Base-by-base conservation (phyloP, 2,329 filamentous ascomycete species). In the Epichloe typhina region DNA sequence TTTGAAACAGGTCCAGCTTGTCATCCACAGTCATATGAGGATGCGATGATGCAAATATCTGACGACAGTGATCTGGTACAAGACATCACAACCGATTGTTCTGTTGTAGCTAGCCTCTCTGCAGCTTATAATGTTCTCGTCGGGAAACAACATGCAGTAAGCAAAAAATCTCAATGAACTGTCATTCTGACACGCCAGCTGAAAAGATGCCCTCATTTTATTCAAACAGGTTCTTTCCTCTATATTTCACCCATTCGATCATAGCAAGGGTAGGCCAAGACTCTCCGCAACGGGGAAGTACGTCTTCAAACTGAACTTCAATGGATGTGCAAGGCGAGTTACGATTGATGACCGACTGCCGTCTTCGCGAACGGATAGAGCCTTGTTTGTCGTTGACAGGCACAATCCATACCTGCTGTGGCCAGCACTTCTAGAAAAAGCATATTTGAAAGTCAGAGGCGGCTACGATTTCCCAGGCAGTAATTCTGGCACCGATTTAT, bases 391-490 rank as follows among this genome's bases (percentile, higher is more conserved):
- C 9, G 78, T 94, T 44, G 91, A 97, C 60, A 79, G 88, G 37
- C 83, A 83, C 41, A 89, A 95, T 56, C 84, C 86, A 4, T 74
- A 71, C n/a, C 72, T 94, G 13, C 69, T 97, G 13, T 97, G 91
- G 89, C 93, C 93, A 5, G 89, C 91, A 2, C 73, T 98, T 4
- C 72, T 97, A 15, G 93, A 98, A 64, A 98, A 98, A 63, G 93
- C 93, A 0, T 98, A 98, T 59, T 72, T 98, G 1, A 98, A 97
- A 70, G 81, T 97, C 11, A 80, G 91, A 51, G 93, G 93, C 31
- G 93, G 93, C 36, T 98, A 98, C 64, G 90, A 98, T 62, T 98
- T 98, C 57, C 91, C 93, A 0, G 93, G 93, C 7, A 97, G 93
- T 61, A 97, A 97, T 64, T 97, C 91, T 1, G 90, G 88, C 11